Conservation (phyloP, 805 yeast species). For the Candida coleopterorum region DNA sequence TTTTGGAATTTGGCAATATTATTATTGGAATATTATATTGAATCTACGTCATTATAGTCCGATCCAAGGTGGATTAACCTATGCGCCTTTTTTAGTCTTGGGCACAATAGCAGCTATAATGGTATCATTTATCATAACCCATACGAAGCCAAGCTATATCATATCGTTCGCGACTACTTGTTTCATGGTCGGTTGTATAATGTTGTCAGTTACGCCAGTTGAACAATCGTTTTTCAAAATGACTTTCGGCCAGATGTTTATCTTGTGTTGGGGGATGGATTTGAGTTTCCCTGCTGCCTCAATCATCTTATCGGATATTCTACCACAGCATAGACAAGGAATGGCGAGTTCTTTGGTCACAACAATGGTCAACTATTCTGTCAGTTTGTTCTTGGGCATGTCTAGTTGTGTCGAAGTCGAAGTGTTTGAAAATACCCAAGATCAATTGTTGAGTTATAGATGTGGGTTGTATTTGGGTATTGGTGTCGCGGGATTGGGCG, state of each 20-base stretch:
- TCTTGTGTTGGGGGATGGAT: conserved; percentile 73
- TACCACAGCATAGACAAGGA: conserved; percentile 67
- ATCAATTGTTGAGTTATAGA: conserved; percentile 43
- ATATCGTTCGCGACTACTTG: conserved; percentile 48
- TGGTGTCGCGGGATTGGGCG: conserved; percentile 54
- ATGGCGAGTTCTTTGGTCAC: conserved; percentile 72
- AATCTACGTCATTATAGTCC: conserved; percentile 46
- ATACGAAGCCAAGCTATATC: conserved; percentile 45
- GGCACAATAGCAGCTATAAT: conserved; percentile 54
- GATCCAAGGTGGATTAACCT: conserved; percentile 33
- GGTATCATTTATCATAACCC: conserved; percentile 45
- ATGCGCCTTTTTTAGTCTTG: conserved; percentile 42
- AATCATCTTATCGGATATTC: conserved; percentile 50
- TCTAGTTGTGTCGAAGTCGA: conserved; percentile 59
- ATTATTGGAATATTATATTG: conserved; percentile 48
- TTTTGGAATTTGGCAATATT: conserved; percentile 71
- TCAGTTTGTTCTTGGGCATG: conserved; percentile 64
- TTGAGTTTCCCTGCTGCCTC: conserved; percentile 73
- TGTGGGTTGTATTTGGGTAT: conserved; percentile 57
- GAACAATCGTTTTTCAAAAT: conserved; percentile 57
- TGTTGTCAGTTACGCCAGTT: conserved; percentile 54
- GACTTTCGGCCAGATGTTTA: conserved; percentile 49
- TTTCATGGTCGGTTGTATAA: conserved; percentile 49
- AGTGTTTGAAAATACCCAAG: conserved; percentile 9
- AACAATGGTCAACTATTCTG: conserved; percentile 69